phyloP scores from a whole-genome alignment of 495 filamentous ascomycete genomes.

The Neurospora hispaniola region DNA sequence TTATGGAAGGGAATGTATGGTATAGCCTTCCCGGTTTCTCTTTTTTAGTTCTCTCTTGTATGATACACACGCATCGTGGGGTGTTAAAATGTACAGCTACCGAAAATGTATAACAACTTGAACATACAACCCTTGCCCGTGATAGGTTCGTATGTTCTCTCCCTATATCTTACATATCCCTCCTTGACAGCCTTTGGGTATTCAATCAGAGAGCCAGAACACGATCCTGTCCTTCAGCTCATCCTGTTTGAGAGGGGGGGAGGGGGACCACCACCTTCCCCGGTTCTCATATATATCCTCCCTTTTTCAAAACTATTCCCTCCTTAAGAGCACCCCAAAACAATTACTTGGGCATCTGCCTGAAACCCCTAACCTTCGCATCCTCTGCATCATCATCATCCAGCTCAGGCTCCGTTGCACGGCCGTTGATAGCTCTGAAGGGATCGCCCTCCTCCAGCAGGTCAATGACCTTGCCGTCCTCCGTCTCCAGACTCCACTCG shows the following conservation, averaged over 20 bases:
- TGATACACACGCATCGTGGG: conserved; percentile 9
- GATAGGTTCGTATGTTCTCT: neutral
- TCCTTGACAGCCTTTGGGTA: neutral
- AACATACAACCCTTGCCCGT: neutral
- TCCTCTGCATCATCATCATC: conserved; percentile 28
- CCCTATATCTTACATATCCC: neutral
- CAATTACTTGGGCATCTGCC: conserved; percentile 29
- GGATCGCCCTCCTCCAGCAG: conserved; percentile 56
- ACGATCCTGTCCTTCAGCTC: neutral
- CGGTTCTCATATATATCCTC: too few relatives aligned
- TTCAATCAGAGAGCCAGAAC: neutral
- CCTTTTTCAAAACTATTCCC: neutral
- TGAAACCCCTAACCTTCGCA: conserved; percentile 28
- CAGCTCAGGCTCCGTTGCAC: neutral
- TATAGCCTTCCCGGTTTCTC: neutral
- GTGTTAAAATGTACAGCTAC: conserved; percentile 15
- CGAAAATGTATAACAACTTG: neutral
- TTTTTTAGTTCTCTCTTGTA: conserved; percentile 3
- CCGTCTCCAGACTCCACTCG: conserved; percentile 64
- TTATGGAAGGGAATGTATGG: conserved; percentile 3
- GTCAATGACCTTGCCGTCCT: conserved; percentile 55
- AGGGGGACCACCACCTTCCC: too few relatives aligned
- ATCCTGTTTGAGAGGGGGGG: too few relatives aligned
- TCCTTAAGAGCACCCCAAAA: conserved; percentile 6
- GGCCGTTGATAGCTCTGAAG: conserved; percentile 36